Evolutionary conservation across 257 asterid genomes (phyloP), one percentile per base, ranked within the genome.

Genomic region (Solanum ossicruentum): DNA sequence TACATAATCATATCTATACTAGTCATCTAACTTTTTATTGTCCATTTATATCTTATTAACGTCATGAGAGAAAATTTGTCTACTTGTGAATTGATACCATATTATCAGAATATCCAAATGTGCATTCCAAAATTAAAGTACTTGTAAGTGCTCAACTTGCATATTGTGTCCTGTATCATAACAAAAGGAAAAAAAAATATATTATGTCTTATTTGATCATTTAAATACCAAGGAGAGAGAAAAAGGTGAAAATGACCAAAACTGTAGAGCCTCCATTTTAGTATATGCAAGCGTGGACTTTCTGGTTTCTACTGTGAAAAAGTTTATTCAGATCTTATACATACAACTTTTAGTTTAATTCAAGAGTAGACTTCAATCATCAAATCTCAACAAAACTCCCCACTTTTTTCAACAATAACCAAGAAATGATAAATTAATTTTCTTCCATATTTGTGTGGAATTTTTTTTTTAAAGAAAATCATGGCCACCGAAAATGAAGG

Each of bases 401-500:
- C 18, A n/a, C 12, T 57, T 57, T 57, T 57, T 12, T 23, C 45
- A 41, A 41, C 8, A 41, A 41, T 41, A 20, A 58, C 2, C 6
- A 58, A 20, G 60, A 75, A 77, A 77, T 77, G 82, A 9, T 51
- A 32, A 66, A 66, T 66, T 28, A 12, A 3, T 57, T 11, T 18
- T 41, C 10, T 43, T 43, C 56, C 13, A 49, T 21, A 65, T 56
- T 69, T n/a, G 39, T 28, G 28, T 39, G 20, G 16, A 0, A 0
- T 32, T 32, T 32, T 32, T 28, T 28, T 28, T 28, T 32, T 32
- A 2, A 2, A 32, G 0, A 21, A 23, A 85, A 83, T 80, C 58
- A 95, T 95, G 98, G 92, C 88, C n/a, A n/a, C n/a, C 18, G 91
- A 87, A 52, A 91, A 88, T 67, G 88, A 88, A 21, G 90, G 88